A percentile compares a stretch with the other conserved stretches of the same genome.
These are phyloP conservation scores for Coemansia sp. DNA, from an alignment of 192 early-diverging fungal species.

Conservation along the genomic window DNA sequence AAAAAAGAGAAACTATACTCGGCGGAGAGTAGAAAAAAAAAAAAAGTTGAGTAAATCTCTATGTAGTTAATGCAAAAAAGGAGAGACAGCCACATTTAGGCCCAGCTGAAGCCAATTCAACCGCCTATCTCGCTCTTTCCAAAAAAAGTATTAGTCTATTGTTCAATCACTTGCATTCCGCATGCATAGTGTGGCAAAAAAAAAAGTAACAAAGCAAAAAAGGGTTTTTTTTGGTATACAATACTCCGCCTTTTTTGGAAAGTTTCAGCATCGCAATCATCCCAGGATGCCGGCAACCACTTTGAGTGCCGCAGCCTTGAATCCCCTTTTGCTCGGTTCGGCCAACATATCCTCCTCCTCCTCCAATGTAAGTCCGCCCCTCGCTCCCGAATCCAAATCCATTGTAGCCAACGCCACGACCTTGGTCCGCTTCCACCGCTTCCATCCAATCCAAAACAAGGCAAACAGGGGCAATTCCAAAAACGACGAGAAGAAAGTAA, in stretches of 20 bases:
- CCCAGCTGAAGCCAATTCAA: neutral
- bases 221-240: neutral
- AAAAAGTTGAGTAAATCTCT: neutral
- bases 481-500: conserved; percentile 59
- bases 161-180: neutral
- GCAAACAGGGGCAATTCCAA: conserved; percentile 63
- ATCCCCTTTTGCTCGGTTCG: neutral
- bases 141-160: neutral
- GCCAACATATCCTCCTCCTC: conserved; percentile 12
- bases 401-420: conserved; percentile 59
- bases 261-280: conserved; percentile 2
- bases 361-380: conserved; percentile 15
- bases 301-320: conserved; percentile 1
- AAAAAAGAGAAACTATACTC: neutral
- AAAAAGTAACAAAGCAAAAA: neutral
- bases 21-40: neutral
- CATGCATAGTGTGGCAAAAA: neutral
- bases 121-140: neutral
- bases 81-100: neutral
- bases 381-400: conserved; percentile 52
- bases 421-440: conserved; percentile 57
- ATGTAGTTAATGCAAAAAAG: too few species aligned
- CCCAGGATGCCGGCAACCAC: conserved; percentile 8
- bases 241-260: neutral
- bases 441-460: conserved; percentile 60